Conservation (phyloP, 371 early-diverging fungal genomes). For the Mucor ambiguus region DNA sequence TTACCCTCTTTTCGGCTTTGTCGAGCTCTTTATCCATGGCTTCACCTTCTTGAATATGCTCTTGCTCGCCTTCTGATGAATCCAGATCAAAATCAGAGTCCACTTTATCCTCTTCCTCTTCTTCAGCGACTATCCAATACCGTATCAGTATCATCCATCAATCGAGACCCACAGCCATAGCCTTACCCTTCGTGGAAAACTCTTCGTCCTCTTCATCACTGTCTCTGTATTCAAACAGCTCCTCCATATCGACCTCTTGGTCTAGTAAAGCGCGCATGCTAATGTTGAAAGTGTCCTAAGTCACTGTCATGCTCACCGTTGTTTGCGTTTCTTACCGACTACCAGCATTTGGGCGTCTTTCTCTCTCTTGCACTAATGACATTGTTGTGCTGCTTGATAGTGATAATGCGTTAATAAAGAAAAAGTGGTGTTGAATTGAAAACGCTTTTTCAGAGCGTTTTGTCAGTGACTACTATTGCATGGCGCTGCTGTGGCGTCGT, state of each 20-base stretch:
- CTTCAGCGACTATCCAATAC: background rate
- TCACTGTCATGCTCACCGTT: background rate
- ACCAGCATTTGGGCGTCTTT: slow-evolving; percentile 62
- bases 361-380: slow-evolving; percentile 55
- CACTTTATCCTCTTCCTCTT: slow-evolving; percentile 56
- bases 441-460: too few relatives aligned
- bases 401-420: background rate
- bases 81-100: slow-evolving; percentile 67
- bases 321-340: slow-evolving; percentile 46
- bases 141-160: background rate
- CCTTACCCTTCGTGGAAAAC: slow-evolving; percentile 45
- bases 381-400: slow-evolving; percentile 12
- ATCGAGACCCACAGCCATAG: background rate
- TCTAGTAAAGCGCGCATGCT: slow-evolving; percentile 59
- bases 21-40: slow-evolving; percentile 46
- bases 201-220: slow-evolving; percentile 63
- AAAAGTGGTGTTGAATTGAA: background rate
- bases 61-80: slow-evolving; percentile 63
- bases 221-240: slow-evolving; percentile 57
- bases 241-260: slow-evolving; percentile 65
- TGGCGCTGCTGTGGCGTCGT: background rate
- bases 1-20: slow-evolving; percentile 38
- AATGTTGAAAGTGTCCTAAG: background rate
- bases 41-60: slow-evolving; percentile 54
- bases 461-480: background rate